Evolutionary conservation across 2,329 filamentous ascomycete genomes (phyloP), one percentile per base, ranked within the genome.

Genomic region (Verticillium albo-atrum): DNA sequence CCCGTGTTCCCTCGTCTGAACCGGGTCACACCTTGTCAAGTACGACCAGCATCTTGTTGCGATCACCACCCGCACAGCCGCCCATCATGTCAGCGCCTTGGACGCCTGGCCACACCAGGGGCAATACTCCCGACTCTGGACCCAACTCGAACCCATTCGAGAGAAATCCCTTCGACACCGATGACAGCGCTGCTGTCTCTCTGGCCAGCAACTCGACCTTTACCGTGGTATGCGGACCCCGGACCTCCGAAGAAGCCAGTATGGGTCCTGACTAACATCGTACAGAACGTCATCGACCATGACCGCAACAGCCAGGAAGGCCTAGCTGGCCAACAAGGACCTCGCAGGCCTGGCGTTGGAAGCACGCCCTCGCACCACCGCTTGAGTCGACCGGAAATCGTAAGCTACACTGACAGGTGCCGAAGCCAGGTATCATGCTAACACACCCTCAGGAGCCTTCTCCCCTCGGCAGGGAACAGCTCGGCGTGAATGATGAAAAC

Each of bases 141-240:
- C 55, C 27, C 20, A 34, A 63, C 52, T 59, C 62, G 3, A 63
- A 64, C 54, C 62, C 62, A 3, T 64, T 64, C 34, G 59, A 53
- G 17, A 37, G 59, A 9, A 63, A 63, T 51, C 62, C 62, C 9
- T 64, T 64, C 59, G 62, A 64, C 34, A 64, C 62, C 12, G 62
- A 63, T 20, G 56, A 55, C 25, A 64, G 62, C 42, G 59, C 61
- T 7, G 61, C 56, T 6, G 57, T 54, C 9, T 63, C 62, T 7
- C 58, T 64, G 7, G 62, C 62, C 27, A 58, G 56, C 56, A 58
- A 64, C 52, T 64, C 62, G 3, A 64, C 62, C n/a, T 64, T 63
- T 32, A 63, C 61, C 2, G 61, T 64, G 53, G 62, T 64, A 63
- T 3, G 62, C 23, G 20, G 17, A 14, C 26, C 3, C 25, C 28